phyloP scores from a whole-genome alignment of 1,284 basidiomycete genomes.

The Waitea zeae region DNA sequence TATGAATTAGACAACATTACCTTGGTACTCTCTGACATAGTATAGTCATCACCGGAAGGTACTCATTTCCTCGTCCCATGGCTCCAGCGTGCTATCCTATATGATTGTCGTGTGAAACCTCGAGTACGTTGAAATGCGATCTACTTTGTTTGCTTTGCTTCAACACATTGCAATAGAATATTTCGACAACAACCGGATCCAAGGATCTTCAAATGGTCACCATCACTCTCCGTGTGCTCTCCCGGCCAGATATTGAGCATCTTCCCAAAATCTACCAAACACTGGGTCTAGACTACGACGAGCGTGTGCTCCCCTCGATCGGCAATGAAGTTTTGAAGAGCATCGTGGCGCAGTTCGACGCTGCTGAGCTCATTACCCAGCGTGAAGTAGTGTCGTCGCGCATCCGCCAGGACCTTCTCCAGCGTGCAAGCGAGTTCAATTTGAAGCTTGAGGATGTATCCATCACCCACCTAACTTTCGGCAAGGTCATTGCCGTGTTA shows the following conservation, averaged over 20 bases:
- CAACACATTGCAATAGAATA: slow-evolving; percentile 56
- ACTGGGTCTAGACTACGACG: slow-evolving; percentile 93
- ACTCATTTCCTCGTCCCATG: slow-evolving; percentile 95
- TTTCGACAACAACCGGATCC: slow-evolving; percentile 90
- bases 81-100: slow-evolving; percentile 90
- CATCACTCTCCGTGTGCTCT: slow-evolving; percentile 90
- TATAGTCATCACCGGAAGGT: slow-evolving; percentile 77
- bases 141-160: too few species aligned
- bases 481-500: slow-evolving; percentile 27
- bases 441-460: slow-evolving; percentile 96
- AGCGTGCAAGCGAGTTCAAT: slow-evolving; percentile 93
- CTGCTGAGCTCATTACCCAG: slow-evolving; percentile 89
- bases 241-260: slow-evolving; percentile 79
- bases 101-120: slow-evolving; percentile 96
- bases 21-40: neutral
- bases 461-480: slow-evolving; percentile 77
- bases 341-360: slow-evolving; percentile 97
- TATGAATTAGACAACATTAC: neutral
- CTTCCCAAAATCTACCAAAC: slow-evolving; percentile 91
- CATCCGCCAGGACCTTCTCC: slow-evolving; percentile 84
- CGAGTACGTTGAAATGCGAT: slow-evolving; percentile 32
- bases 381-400: slow-evolving; percentile 85
- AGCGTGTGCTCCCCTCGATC: slow-evolving; percentile 85
- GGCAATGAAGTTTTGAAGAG: slow-evolving; percentile 97
- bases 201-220: slow-evolving; percentile 98